These are phyloP conservation scores for Botrytis sinoallii DNA, from an alignment of 2,329 filamentous ascomycete species.

Conservation along the genomic window DNA sequence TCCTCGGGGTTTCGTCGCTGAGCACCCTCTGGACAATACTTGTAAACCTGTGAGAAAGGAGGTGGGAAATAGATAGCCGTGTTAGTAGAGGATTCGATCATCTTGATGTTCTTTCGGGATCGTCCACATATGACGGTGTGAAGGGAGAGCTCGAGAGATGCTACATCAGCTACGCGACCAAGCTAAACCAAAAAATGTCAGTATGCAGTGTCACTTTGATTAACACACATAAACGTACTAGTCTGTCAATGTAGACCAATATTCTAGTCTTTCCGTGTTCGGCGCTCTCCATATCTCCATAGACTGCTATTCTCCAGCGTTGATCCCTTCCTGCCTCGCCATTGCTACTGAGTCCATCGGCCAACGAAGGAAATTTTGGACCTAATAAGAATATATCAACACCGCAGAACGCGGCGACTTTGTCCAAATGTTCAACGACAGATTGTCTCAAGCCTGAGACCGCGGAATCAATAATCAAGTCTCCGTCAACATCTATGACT, in stretches of 20 bases:
- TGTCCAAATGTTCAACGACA: slow-evolving; percentile 81
- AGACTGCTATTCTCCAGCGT: slow-evolving; percentile 88
- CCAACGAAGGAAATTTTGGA: slow-evolving; percentile 76
- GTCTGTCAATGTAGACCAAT: slow-evolving; percentile 84
- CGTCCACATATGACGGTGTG: slow-evolving; percentile 92
- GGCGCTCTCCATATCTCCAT: slow-evolving; percentile 89
- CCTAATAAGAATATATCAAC: slow-evolving; percentile 96
- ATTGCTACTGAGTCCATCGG: slow-evolving; percentile 69
- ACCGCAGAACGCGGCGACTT: slow-evolving; percentile 81
- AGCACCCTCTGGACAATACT: slow-evolving; percentile 81
- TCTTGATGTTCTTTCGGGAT: slow-evolving; percentile 94
- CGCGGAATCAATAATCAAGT: slow-evolving; percentile 74
- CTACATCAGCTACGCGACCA: slow-evolving; percentile 70
- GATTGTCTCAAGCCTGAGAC: slow-evolving; percentile 67
- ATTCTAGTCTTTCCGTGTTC: slow-evolving; percentile 97
- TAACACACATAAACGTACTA: slow-evolving; percentile 24
- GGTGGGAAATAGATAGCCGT: slow-evolving; percentile 98
- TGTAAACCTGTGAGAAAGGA: slow-evolving; percentile 86
- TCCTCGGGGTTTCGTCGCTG: slow-evolving; percentile 80
- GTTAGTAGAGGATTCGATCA: slow-evolving; percentile 91
- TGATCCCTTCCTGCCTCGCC: slow-evolving; percentile 78
- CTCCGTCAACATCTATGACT: slow-evolving; percentile 88
- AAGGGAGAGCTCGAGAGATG: slow-evolving; percentile 79
- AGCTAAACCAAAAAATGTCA: slow-evolving; percentile 51
- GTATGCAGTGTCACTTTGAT: slow-evolving; percentile 27